Base-by-base conservation (phyloP, 1,139 yeast species). In the Yarrowia galli region DNA sequence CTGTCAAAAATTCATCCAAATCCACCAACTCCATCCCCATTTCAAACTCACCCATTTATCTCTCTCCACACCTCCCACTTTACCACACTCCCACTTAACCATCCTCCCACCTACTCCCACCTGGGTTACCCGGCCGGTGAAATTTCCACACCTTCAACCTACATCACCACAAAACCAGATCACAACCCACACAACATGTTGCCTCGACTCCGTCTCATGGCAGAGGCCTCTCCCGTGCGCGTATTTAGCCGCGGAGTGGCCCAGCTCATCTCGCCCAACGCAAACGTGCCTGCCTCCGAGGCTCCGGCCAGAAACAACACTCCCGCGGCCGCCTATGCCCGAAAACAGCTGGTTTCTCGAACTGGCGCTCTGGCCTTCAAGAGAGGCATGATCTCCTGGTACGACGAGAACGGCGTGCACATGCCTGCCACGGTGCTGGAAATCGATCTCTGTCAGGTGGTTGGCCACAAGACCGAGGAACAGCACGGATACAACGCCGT, bases 371-470 rank as follows among this genome's bases (percentile, higher is more conserved):
- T 93, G 36, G 97, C 96, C 0, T 81, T 87, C 71, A 95, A 95
- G 76, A 82, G 89, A 71, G 98, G 98, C 23, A 93, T 95, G 98
- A 87, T 92, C 68, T 87, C 97, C 15, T 91, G 88, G 85, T 95
- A 85, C 76, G 84, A 85, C 76, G 84, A 84, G 48, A 81, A 83
- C 6, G 97, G 97, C n/a, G 82, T 82, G 69, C 87, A 87, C 70
- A 92, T 92, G 65, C 80, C 83, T 5, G 80, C 81, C 71, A 96
- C 99, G 1, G 91, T 95, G 9, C 81, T 95, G 53, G 97, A 92
- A 76, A 84, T 96, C 69, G 91, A 92, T 77, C 87, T 93, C 69
- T 91, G 92, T 71, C 99, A 96, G 80, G 98, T 95, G 23, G 79
- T 90, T 23, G 84, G 84, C 74, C 87, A 86, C 74, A 91, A 90